phyloP scores from a whole-genome alignment of 148 eudicot species.

The Spergularia marina region DNA sequence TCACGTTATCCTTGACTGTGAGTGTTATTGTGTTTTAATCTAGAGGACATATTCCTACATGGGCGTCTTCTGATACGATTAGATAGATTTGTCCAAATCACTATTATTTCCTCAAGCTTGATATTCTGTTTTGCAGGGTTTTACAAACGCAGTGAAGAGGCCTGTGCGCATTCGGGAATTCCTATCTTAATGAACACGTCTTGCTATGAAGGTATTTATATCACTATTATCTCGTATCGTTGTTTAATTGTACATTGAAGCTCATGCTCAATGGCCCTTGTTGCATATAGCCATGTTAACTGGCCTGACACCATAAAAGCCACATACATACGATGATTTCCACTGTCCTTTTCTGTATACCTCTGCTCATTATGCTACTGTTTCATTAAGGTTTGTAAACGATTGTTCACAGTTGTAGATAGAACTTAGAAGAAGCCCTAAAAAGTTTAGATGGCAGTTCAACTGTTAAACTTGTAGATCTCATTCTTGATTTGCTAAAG shows the following conservation, averaged over 20 bases:
- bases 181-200: conserved; percentile 16
- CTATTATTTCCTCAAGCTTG: neutral
- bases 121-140: conserved; percentile 59
- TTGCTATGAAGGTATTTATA: neutral
- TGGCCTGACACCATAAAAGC: neutral
- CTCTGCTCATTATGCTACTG: neutral
- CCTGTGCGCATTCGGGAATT: conserved; percentile 79
- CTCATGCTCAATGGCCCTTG: neutral
- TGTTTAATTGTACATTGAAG: neutral
- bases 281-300: neutral
- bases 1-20: neutral
- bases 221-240: neutral
- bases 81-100: neutral
- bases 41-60: neutral
- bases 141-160: conserved; percentile 94
- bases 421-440: neutral
- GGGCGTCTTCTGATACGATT: neutral
- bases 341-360: neutral
- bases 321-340: neutral
- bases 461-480: neutral
- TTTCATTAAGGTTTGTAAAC: neutral
- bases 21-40: neutral
- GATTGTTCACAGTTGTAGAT: neutral
- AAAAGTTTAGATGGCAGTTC: neutral
- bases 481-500: conserved; percentile 1